These are phyloP conservation scores for Dysphania ambrosioides DNA, from an alignment of 148 eudicot genomes.

Conservation along the genomic window DNA sequence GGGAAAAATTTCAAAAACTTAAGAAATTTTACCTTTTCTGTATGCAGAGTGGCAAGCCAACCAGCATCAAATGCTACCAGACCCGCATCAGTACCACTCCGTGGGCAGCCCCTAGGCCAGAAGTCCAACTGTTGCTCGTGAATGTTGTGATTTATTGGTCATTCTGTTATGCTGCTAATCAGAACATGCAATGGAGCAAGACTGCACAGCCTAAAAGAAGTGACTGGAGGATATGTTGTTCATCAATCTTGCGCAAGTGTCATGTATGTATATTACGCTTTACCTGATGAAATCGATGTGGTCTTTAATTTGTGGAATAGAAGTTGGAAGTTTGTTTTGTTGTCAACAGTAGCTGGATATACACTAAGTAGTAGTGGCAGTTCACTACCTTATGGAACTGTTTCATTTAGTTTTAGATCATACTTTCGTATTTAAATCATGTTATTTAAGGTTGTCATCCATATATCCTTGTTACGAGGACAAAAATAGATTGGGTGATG, in stretches of 20 bases:
- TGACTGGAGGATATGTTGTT: slow-evolving; percentile 16
- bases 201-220: slow-evolving; percentile 10
- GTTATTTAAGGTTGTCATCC: neutral
- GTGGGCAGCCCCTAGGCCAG: slow-evolving; percentile 73
- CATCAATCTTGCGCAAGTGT: slow-evolving; percentile 16
- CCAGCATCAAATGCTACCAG: slow-evolving; percentile 50
- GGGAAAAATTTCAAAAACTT: neutral
- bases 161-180: slow-evolving; percentile 35
- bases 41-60: slow-evolving; percentile 63
- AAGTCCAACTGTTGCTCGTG: slow-evolving; percentile 65
- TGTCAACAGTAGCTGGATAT: slow-evolving; percentile 13
- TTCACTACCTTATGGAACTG: neutral
- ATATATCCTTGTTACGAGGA: neutral
- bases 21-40: neutral
- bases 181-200: slow-evolving; percentile 12
- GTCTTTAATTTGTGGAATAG: slow-evolving; percentile 20
- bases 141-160: slow-evolving; percentile 17
- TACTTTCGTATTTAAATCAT: neutral
- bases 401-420: neutral
- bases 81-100: slow-evolving; percentile 66
- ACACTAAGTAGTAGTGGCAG: slow-evolving; percentile 11
- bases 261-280: slow-evolving; percentile 24
- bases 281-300: slow-evolving; percentile 10
- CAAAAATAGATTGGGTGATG: neutral
- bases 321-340: slow-evolving; percentile 8